A percentile compares a stretch with the other conserved stretches of the same genome.
phyloP scores from a whole-genome alignment of 23 red algal species.

The Gracilaria gracilis region DNA sequence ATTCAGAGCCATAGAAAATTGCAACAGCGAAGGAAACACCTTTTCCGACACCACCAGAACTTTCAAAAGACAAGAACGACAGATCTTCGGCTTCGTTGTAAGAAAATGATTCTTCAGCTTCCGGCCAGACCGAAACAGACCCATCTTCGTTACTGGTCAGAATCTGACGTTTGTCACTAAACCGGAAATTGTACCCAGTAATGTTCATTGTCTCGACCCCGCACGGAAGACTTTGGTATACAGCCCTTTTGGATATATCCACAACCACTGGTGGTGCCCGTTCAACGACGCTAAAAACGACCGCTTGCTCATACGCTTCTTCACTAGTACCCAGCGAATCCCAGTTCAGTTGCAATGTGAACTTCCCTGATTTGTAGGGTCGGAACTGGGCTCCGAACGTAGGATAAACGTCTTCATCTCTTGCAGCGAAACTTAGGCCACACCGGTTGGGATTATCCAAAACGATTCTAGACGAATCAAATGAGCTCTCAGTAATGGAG shows the following conservation, averaged over 20 bases:
- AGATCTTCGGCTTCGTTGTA: slow-evolving; percentile 34
- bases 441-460: slow-evolving; percentile 28
- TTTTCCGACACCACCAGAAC: slow-evolving; percentile 43
- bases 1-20: slow-evolving; percentile 20
- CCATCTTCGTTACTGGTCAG: slow-evolving; percentile 41
- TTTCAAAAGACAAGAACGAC: slow-evolving; percentile 36
- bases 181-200: slow-evolving; percentile 43
- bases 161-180: slow-evolving; percentile 30
- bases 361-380: slow-evolving; percentile 64
- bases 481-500: slow-evolving; percentile 22
- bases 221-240: slow-evolving; percentile 55
- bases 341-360: slow-evolving; percentile 56
- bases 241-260: background rate
- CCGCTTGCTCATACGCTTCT: slow-evolving; percentile 57
- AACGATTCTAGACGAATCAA: background rate
- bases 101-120: slow-evolving; percentile 4
- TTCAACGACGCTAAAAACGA: slow-evolving; percentile 42
- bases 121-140: slow-evolving; percentile 38
- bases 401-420: slow-evolving; percentile 18
- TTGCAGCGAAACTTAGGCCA: slow-evolving; percentile 36
- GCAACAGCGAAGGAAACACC: slow-evolving; percentile 30
- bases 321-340: slow-evolving; percentile 24
- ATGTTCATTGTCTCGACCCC: slow-evolving; percentile 35
- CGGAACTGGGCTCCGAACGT: slow-evolving; percentile 53
- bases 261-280: slow-evolving; percentile 53